These are phyloP conservation scores for Carallia pectinifolia DNA, from an alignment of 345 rosid species.

Conservation along the genomic window DNA sequence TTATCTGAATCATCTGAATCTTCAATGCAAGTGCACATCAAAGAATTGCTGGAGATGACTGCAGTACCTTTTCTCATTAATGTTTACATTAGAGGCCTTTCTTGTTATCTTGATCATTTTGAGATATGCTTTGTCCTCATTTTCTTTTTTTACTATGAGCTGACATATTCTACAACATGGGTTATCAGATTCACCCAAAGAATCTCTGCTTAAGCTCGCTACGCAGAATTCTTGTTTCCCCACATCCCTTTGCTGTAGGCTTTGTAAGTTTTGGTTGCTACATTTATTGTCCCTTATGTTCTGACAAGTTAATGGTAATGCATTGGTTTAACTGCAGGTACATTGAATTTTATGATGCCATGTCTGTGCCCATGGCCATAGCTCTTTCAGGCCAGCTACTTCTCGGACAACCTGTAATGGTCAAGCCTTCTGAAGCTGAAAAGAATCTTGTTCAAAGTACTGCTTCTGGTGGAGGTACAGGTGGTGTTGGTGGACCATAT, in stretches of 20 bases:
- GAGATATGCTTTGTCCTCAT: slow-evolving; percentile 14
- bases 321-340: slow-evolving; percentile 60
- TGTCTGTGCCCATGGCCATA: slow-evolving; percentile 98
- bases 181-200: slow-evolving; percentile 65
- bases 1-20: slow-evolving; percentile 19
- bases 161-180: slow-evolving; percentile 55
- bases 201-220: slow-evolving; percentile 71
- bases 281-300: slow-evolving; percentile 15
- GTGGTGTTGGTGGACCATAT: slow-evolving; percentile 62
- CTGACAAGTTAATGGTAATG: slow-evolving; percentile 39
- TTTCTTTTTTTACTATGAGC: slow-evolving; percentile 27
- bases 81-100: slow-evolving; percentile 1
- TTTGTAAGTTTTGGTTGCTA: slow-evolving; percentile 47
- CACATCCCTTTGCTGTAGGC: slow-evolving; percentile 54
- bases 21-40: slow-evolving; percentile 11
- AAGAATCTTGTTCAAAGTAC: slow-evolving; percentile 88
- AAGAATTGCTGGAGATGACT: slow-evolving; percentile 17
- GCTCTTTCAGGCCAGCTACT: slow-evolving; percentile 82
- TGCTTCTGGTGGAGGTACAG: slow-evolving; percentile 43
- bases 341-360: slow-evolving; percentile 86
- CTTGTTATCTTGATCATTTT: slow-evolving; percentile 9
- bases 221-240: slow-evolving; percentile 63
- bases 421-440: slow-evolving; percentile 98
- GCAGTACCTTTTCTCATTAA: slow-evolving; percentile 3
- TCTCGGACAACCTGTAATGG: slow-evolving; percentile 96